phyloP scores from a whole-genome alignment of 441 rosid genomes.

The Pelargonium fulgidum region DNA sequence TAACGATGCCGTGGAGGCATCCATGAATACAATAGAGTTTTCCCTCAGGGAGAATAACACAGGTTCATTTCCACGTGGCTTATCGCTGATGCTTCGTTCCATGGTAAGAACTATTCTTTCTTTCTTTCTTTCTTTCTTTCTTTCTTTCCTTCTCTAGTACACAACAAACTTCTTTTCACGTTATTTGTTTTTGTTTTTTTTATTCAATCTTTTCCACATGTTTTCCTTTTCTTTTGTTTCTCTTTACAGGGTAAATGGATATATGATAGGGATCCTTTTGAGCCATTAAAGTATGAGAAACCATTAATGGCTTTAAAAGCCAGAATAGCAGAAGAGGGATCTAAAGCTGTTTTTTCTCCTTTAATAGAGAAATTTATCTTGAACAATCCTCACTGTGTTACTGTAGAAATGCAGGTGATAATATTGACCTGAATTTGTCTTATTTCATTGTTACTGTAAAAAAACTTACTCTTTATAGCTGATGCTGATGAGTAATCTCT shows the following conservation, averaged over 20 bases:
- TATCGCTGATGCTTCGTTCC: constrained; percentile 85
- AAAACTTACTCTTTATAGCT: neutral
- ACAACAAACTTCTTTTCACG: neutral
- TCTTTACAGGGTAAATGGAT: constrained; percentile 59
- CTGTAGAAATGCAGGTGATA: constrained; percentile 78
- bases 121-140: constrained; percentile 5
- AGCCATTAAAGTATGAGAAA: constrained; percentile 76
- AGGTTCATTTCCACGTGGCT: constrained; percentile 93
- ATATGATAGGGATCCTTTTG: constrained; percentile 89
- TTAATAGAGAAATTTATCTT: constrained; percentile 68
- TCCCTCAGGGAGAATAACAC: constrained; percentile 92
- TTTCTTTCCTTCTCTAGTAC: constrained; percentile 8
- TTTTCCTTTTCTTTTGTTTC: constrained; percentile 10
- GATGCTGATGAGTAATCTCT: constrained; percentile 15
- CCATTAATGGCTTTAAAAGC: constrained; percentile 68
- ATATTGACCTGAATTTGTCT: neutral
- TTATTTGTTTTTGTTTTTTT: neutral
- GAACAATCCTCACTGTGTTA: constrained; percentile 71
- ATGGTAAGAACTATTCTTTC: constrained; percentile 37
- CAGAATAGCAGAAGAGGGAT: constrained; percentile 70
- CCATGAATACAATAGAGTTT: constrained; percentile 94
- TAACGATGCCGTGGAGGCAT: constrained; percentile 78
- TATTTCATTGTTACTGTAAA: constrained; percentile 6
- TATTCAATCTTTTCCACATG: neutral
- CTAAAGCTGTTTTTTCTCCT: constrained; percentile 91